phyloP scores from a whole-genome alignment of 2,329 filamentous ascomycete species.

The Exophiala dermatitidis region DNA sequence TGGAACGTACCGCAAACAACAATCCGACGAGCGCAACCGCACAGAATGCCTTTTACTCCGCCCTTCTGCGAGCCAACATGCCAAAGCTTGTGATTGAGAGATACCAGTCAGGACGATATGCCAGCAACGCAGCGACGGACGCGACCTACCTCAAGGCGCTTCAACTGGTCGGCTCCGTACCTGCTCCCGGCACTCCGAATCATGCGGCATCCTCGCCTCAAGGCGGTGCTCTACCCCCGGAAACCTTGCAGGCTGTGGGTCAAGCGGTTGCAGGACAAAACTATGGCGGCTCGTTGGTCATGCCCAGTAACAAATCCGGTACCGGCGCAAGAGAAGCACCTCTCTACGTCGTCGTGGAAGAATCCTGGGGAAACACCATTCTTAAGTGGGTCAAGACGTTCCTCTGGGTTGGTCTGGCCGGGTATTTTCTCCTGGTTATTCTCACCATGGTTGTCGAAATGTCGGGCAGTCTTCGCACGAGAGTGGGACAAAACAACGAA shows the following conservation, averaged over 20 bases:
- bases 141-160: constrained; percentile 72
- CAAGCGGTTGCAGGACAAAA: constrained; percentile 71
- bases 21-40: constrained; percentile 80
- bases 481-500: constrained; percentile 65
- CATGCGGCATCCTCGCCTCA: not conserved
- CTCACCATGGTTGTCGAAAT: constrained; percentile 78
- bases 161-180: constrained; percentile 47
- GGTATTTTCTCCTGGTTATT: constrained; percentile 70
- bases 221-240: constrained; percentile 42
- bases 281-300: constrained; percentile 50
- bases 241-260: constrained; percentile 68
- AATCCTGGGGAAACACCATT: constrained; percentile 67
- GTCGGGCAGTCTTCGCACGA: constrained; percentile 60
- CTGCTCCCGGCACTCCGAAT: constrained; percentile 23
- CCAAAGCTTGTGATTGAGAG: constrained; percentile 85
- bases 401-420: constrained; percentile 66
- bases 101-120: constrained; percentile 79
- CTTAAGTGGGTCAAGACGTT: constrained; percentile 92
- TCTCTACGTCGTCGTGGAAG: constrained; percentile 93
- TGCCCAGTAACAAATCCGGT: constrained; percentile 42
- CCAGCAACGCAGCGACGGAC: constrained; percentile 69
- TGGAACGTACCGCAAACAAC: constrained; percentile 87
- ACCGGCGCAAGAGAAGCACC: constrained; percentile 72
- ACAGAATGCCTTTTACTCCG: constrained; percentile 90
- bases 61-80: constrained; percentile 85